Evolutionary conservation across 2,329 filamentous ascomycete genomes (phyloP).

Genomic region (Hirsutella rhossiliensis): DNA sequence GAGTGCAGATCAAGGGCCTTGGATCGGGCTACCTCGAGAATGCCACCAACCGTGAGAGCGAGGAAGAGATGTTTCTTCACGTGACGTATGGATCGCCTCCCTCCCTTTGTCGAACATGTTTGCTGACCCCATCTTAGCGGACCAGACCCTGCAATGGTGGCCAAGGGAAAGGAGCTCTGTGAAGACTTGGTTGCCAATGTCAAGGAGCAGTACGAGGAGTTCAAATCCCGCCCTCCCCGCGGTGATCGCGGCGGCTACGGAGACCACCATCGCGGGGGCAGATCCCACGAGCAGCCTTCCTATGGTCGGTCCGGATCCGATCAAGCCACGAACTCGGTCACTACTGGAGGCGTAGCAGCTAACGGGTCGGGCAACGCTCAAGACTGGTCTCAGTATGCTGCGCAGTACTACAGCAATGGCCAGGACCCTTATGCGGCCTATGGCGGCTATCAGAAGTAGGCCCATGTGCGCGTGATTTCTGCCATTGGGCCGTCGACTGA

Average conservation of each 20-base stretch:
- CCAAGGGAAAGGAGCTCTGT: conserved; percentile 78
- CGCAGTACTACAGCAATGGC: conserved; percentile 45
- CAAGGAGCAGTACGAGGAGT: conserved; percentile 77
- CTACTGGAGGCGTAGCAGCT: conserved; percentile 18
- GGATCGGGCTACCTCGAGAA: conserved; percentile 91
- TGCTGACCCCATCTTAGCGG: conserved; percentile 40
- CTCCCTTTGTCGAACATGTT: neutral
- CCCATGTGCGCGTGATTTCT: neutral
- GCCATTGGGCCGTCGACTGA: conserved; percentile 9
- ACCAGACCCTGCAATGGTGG: conserved; percentile 75
- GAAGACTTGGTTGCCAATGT: conserved; percentile 81
- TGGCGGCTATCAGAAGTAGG: conserved; percentile 72
- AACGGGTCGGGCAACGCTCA: conserved; percentile 14
- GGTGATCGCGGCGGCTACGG: conserved; percentile 34
- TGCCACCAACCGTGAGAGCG: conserved; percentile 77
- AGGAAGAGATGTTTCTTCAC: conserved; percentile 94
- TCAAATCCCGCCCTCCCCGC: conserved; percentile 71
- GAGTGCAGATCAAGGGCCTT: conserved; percentile 95
- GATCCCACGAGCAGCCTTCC: conserved; percentile 13
- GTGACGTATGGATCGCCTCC: conserved; percentile 57
- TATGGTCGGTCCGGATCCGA: conserved; percentile 17
- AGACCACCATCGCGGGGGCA: conserved; percentile 13
- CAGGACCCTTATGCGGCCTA: conserved; percentile 83
- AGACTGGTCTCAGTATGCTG: conserved; percentile 5
- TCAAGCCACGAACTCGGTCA: conserved; percentile 18